phyloP scores from a whole-genome alignment of 2,329 filamentous ascomycete genomes.

The Ophiostoma ips region DNA sequence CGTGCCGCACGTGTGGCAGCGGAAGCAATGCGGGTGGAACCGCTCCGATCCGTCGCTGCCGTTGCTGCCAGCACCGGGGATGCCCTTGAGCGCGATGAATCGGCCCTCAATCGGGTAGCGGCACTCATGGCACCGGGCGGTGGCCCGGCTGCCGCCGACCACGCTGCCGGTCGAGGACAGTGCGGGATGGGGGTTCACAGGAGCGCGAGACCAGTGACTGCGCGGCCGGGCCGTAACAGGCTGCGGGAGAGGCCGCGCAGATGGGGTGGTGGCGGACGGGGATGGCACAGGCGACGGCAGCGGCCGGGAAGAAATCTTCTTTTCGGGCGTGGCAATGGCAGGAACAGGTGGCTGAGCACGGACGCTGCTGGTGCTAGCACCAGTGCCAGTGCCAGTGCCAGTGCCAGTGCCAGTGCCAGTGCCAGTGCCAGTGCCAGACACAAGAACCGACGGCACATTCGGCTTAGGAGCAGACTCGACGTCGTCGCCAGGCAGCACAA shows the following conservation, averaged over 20 bases:
- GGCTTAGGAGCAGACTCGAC: not conserved
- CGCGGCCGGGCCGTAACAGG: constrained; percentile 26
- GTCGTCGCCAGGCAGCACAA: constrained; percentile 24
- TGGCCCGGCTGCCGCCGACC: constrained; percentile 32
- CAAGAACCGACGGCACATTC: not conserved
- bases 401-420: not conserved
- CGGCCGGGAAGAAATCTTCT: not conserved
- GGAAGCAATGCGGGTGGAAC: constrained; percentile 90
- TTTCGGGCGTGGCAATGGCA: constrained; percentile 19
- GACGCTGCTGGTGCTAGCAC: not conserved
- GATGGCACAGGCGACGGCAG: not conserved
- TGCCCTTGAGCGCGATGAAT: constrained; percentile 69
- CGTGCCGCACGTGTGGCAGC: constrained; percentile 76
- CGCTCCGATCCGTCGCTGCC: constrained; percentile 33
- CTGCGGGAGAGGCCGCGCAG: constrained; percentile 32
- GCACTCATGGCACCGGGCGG: constrained; percentile 74
- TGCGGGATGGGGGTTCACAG: constrained; percentile 16
- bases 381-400: constrained; percentile 8
- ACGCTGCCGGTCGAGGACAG: not conserved
- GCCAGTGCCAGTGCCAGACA: constrained; percentile 8
- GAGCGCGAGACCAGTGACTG: constrained; percentile 47
- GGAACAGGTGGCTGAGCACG: constrained; percentile 23
- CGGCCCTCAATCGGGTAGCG: constrained; percentile 74
- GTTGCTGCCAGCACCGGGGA: constrained; percentile 15
- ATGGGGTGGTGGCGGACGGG: constrained; percentile 15